Conservation (phyloP, 495 filamentous ascomycete genomes). For the Pyrenula massariospora region DNA sequence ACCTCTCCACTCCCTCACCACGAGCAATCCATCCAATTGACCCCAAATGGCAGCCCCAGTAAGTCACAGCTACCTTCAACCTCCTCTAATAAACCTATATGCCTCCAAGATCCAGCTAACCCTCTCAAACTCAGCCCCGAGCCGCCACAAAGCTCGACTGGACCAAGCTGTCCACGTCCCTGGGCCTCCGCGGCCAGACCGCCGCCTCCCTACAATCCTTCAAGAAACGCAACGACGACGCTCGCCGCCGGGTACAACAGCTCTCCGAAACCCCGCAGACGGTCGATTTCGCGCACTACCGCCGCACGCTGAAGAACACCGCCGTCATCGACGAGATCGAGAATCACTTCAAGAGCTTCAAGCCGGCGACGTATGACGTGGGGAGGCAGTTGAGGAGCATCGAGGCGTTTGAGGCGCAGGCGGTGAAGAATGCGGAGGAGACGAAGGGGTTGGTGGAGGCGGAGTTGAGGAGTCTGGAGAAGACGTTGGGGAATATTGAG, state of each 20-base stretch:
- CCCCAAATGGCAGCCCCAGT: constrained; percentile 77
- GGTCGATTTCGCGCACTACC: constrained; percentile 92
- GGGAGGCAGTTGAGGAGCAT: constrained; percentile 89
- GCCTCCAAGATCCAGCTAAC: constrained; percentile 2
- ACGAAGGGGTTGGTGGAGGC: constrained; percentile 90
- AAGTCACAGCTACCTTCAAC: constrained; percentile 36
- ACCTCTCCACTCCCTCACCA: constrained; percentile 28
- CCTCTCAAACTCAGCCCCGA: constrained; percentile 57
- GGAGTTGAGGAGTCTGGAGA: constrained; percentile 82
- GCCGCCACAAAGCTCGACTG: constrained; percentile 99
- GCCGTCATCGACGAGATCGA: constrained; percentile 92
- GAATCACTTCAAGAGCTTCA: constrained; percentile 79
- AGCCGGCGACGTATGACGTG: constrained; percentile 85
- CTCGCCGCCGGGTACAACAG: constrained; percentile 75
- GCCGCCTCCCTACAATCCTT: constrained; percentile 80
- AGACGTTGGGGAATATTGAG: constrained; percentile 95
- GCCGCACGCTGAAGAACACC: constrained; percentile 82
- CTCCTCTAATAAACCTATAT: constrained; percentile 4
- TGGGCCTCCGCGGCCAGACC: constrained; percentile 93
- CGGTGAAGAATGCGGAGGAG: constrained; percentile 88
- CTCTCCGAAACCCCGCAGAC: constrained; percentile 69
- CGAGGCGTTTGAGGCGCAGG: constrained; percentile 93
- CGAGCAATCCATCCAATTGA: constrained; percentile 31
- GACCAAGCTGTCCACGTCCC: constrained; percentile 77
- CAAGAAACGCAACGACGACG: constrained; percentile 99